These are phyloP conservation scores for Linnemannia exigua DNA, from an alignment of 192 early-diverging fungal genomes.

Conservation along the genomic window DNA sequence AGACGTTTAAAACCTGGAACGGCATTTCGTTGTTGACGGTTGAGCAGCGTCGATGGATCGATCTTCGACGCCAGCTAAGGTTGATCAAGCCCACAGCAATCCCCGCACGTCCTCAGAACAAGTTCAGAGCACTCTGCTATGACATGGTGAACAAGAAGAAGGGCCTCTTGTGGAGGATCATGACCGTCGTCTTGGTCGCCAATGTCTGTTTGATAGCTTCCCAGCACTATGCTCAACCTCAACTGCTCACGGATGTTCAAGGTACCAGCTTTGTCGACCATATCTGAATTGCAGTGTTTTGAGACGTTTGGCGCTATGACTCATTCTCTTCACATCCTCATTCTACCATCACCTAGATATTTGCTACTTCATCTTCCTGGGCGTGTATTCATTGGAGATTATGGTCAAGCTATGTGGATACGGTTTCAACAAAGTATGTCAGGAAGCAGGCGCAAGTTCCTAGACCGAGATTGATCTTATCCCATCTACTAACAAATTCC, in stretches of 20 bases:
- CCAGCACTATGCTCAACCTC: constrained; percentile 38
- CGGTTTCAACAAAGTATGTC: constrained; percentile 40
- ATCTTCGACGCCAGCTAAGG: constrained; percentile 67
- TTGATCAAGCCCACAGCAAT: constrained; percentile 66
- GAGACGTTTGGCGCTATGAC: too few species aligned
- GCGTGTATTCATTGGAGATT: constrained; percentile 38
- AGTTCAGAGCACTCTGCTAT: constrained; percentile 64
- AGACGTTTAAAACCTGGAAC: constrained; percentile 67
- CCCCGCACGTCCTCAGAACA: constrained; percentile 59
- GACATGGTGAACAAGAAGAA: constrained; percentile 65
- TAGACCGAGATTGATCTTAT: not conserved
- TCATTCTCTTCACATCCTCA: constrained; percentile 14
- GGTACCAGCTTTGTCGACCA: not conserved
- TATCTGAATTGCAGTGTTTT: not conserved
- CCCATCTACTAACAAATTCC: not conserved
- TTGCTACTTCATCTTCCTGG: constrained; percentile 46
- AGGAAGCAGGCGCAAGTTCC: not conserved
- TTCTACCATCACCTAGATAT: constrained; percentile 47
- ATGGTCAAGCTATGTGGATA: constrained; percentile 40
- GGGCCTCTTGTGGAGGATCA: constrained; percentile 62
- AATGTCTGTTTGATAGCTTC: constrained; percentile 64
- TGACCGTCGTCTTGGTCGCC: constrained; percentile 61
- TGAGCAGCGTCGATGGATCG: constrained; percentile 72
- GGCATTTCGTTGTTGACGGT: constrained; percentile 67
- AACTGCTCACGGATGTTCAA: constrained; percentile 47